A percentile compares a stretch with the other conserved stretches of the same genome.
phyloP scores from a whole-genome alignment of 2,329 filamentous ascomycete species.

The Penicillium sp. region DNA sequence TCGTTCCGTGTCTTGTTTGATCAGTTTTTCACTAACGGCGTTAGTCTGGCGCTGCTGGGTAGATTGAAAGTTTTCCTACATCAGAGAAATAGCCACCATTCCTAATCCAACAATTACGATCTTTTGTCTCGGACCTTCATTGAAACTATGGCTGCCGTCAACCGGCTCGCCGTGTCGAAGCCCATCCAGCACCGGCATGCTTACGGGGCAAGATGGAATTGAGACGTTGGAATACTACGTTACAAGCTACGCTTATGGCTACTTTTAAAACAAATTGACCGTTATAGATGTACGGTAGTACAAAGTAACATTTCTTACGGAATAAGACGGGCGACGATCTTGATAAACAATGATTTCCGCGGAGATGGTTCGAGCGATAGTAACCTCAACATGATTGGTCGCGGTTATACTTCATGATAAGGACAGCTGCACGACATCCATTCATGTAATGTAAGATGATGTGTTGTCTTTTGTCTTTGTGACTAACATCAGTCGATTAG shows the following conservation, averaged over 20 bases:
- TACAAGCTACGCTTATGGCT: constrained; percentile 5
- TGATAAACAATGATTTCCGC: constrained; percentile 18
- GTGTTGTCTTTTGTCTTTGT: background rate
- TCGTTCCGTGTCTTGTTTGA: constrained; percentile 77
- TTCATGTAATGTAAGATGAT: background rate
- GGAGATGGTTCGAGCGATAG: constrained; percentile 13
- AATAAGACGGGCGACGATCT: constrained; percentile 7
- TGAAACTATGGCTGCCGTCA: constrained; percentile 16
- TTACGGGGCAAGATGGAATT: background rate
- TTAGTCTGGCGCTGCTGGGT: constrained; percentile 2
- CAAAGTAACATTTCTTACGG: constrained; percentile 2
- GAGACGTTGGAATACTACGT: background rate
- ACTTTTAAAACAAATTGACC: constrained; percentile 2
- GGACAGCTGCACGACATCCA: background rate
- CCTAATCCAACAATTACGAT: constrained; percentile 83
- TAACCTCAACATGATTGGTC: constrained; percentile 9
- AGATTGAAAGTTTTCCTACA: constrained; percentile 56
- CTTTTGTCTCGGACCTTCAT: constrained; percentile 51
- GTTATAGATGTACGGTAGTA: background rate
- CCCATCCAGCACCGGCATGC: constrained; percentile 34
- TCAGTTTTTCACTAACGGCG: constrained; percentile 70
- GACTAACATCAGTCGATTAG: background rate
- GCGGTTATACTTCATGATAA: background rate
- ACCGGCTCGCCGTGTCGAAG: constrained; percentile 25
- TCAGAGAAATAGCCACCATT: constrained; percentile 88